Base-by-base conservation (phyloP, 805 yeast genomes). In the Isabelozyma pseudorhagii region DNA sequence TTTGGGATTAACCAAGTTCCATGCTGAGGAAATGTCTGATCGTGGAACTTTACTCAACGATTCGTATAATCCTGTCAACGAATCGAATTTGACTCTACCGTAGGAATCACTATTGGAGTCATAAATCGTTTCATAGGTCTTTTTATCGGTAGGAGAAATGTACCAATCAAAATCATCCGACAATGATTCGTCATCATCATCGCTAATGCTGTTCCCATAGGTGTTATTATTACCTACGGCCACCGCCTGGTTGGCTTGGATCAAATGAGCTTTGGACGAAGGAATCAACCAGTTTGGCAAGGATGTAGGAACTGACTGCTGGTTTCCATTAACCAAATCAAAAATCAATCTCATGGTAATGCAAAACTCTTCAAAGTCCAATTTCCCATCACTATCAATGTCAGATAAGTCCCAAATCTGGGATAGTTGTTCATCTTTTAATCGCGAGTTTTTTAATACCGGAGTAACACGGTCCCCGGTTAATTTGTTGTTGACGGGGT, bases 351-450 rank as follows among this genome's bases (percentile, higher is more conserved):
- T 80, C 99, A 94, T 94, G 46, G 97, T 93, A 54, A 94, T 89
- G 63, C 97, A 94, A 68, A 94, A 94, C 71, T 94, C 99, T 69
- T 94, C 99, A 66, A 94, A 94, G 68, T 94, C 99, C 59, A 94
- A 77, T 56, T 77, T 75, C 9, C 97, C 97, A 67, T 94, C 99
- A 42, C 83, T 82, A 68, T 94, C 99, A 49, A 93, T 89, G 66
- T 94, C 99, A 2, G 93, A 85, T 45, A 94, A 70, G 59, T 89
- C 89, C 99, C 99, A 94, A 42, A 94, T 83, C 63, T 82, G 79
- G 41, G 89, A 84, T 56, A 94, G 75, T 61, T 90, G 83, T n/a
- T 80, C 78, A 47, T 89, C 90, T 54, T 81, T 80, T 50, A 94
- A 79, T 61, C 89, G 86, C 42, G 97, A 90, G 70, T 94, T 94